Percentiles rank a stretch among this genome's conserved stretches.
Evolutionary conservation across 75 land plant genomes (phyloP).

Genomic region (Isoetes taiwanensis): DNA sequence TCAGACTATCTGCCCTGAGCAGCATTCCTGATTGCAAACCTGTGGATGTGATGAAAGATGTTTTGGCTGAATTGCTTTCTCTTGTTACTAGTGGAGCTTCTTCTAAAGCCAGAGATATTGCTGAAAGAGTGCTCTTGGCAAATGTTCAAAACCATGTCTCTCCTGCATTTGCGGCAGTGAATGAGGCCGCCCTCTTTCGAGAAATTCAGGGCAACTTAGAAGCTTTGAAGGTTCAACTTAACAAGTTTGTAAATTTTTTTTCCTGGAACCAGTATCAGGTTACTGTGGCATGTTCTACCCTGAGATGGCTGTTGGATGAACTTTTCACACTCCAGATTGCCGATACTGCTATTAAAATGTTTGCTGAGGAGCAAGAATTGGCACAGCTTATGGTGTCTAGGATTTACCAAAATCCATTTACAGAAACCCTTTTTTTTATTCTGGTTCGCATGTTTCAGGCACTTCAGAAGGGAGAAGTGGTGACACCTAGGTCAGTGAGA

Average conservation of each 20-base stretch:
- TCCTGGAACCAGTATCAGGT: conserved; percentile 29
- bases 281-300: conserved; percentile 22
- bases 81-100: conserved; percentile 32
- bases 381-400: conserved; percentile 32
- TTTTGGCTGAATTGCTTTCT: conserved; percentile 22
- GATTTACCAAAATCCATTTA: conserved; percentile 31
- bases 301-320: conserved; percentile 33
- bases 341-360: conserved; percentile 24
- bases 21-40: conserved; percentile 21
- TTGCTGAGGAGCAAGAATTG: conserved; percentile 31
- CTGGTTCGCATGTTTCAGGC: conserved; percentile 27
- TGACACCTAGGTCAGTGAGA: conserved; percentile 11
- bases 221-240: conserved; percentile 19
- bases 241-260: conserved; percentile 23
- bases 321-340: conserved; percentile 29
- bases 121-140: conserved; percentile 27
- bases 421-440: conserved; percentile 24
- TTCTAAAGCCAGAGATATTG: conserved; percentile 28
- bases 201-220: conserved; percentile 23
- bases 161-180: conserved; percentile 30
- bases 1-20: conserved; percentile 18
- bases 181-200: conserved; percentile 26
- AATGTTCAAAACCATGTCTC: conserved; percentile 20
- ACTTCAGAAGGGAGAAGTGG: conserved; percentile 24
- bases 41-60: conserved; percentile 28